A percentile compares a stretch with the other conserved stretches of the same genome.
Conservation (phyloP, 371 early-diverging fungal genomes). For the Globomyces sp. region DNA sequence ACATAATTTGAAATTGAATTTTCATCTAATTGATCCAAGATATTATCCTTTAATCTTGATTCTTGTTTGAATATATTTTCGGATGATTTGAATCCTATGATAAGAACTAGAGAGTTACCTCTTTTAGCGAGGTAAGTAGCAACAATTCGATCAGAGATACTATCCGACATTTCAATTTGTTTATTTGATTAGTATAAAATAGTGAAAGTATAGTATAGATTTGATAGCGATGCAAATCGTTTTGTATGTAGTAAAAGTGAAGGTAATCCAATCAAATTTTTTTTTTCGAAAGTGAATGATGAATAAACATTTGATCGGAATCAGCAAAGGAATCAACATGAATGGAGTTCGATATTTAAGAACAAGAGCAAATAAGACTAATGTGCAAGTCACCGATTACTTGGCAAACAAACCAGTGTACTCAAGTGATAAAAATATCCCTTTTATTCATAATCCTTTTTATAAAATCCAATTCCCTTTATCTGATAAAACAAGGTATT, state of each 20-base stretch:
- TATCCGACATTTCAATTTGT: neutral
- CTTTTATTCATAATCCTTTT: slow-evolving; percentile 57
- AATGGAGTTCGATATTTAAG: too few species aligned
- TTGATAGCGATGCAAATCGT: too few species aligned
- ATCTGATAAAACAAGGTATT: slow-evolving; percentile 58
- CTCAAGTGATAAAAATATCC: too few species aligned
- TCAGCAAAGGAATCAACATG: too few species aligned
- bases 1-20: slow-evolving; percentile 60
- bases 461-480: slow-evolving; percentile 82
- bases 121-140: slow-evolving; percentile 14
- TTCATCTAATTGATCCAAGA: slow-evolving; percentile 30
- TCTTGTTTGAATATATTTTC: slow-evolving; percentile 28
- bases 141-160: slow-evolving; percentile 12
- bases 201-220: too few species aligned
- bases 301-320: too few species aligned
- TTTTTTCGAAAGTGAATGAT: too few species aligned
- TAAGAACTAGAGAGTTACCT: slow-evolving; percentile 2
- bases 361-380: too few species aligned
- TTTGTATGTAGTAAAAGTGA: too few species aligned
- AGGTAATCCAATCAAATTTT: too few species aligned
- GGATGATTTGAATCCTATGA: slow-evolving; percentile 21
- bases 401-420: too few species aligned
- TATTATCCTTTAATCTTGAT: slow-evolving; percentile 17
- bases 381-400: too few species aligned
- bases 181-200: slow-evolving; percentile 1